These are phyloP conservation scores for Cladophialophora chaetospira DNA, from an alignment of 2,329 filamentous ascomycete genomes.

Conservation along the genomic window DNA sequence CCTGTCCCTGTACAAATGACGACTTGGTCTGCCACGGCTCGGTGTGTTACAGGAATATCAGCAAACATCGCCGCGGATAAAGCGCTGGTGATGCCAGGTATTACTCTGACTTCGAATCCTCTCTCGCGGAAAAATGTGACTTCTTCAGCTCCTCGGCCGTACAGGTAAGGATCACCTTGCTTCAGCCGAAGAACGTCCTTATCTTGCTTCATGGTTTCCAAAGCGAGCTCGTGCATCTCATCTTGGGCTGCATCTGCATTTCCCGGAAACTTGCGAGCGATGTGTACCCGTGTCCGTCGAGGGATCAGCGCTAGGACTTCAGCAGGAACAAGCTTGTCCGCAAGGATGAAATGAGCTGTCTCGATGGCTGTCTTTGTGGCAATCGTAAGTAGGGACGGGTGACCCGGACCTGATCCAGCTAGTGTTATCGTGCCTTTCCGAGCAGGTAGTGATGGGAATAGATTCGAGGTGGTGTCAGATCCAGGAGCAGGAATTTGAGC, in stretches of 20 bases:
- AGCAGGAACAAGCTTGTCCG: constrained; percentile 64
- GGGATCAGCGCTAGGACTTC: constrained; percentile 87
- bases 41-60: constrained; percentile 81
- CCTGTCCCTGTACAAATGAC: constrained; percentile 96
- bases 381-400: constrained; percentile 86
- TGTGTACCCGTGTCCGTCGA: constrained; percentile 82
- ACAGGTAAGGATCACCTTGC: constrained; percentile 95
- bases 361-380: constrained; percentile 52
- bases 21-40: constrained; percentile 87
- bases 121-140: constrained; percentile 76
- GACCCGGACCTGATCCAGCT: constrained; percentile 88
- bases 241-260: constrained; percentile 93
- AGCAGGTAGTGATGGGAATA: constrained; percentile 17
- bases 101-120: constrained; percentile 70
- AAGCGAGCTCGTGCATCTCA: constrained; percentile 78
- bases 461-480: constrained; percentile 34
- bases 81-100: constrained; percentile 89
- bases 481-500: constrained; percentile 34
- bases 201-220: constrained; percentile 68
- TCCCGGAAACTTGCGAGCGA: constrained; percentile 95
- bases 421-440: constrained; percentile 74
- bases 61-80: constrained; percentile 87
- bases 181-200: constrained; percentile 86
- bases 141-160: constrained; percentile 92
- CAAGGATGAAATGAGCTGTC: constrained; percentile 51